Percentiles rank a stretch among this genome's conserved stretches.
phyloP scores from a whole-genome alignment of 768 basidiomycete genomes.

The Suillus subaureus region DNA sequence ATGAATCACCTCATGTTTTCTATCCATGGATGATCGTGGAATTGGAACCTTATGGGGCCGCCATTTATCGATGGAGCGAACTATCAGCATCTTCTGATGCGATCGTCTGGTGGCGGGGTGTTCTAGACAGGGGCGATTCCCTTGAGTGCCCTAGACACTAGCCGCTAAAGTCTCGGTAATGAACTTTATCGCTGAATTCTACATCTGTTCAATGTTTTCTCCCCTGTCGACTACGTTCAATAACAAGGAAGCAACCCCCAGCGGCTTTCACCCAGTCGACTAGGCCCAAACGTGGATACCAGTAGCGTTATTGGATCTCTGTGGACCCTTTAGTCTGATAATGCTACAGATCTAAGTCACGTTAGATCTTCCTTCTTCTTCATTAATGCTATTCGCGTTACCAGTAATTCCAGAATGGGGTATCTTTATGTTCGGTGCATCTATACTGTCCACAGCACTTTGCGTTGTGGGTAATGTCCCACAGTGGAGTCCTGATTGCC shows the following conservation, averaged over 20 bases:
- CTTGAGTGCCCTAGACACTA: conserved; percentile 9
- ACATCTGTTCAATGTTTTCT: neutral
- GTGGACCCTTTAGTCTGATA: neutral
- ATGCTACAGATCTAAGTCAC: neutral
- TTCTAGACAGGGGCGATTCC: conserved; percentile 16
- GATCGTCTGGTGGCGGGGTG: conserved; percentile 23
- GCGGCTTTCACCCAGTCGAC: neutral
- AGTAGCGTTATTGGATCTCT: neutral
- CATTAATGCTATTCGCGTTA: conserved; percentile 5
- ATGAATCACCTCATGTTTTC: conserved; percentile 37
- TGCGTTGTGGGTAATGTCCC: conserved; percentile 6
- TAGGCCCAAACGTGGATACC: neutral
- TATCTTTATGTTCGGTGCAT: conserved; percentile 1
- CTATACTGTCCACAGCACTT: conserved; percentile 4
- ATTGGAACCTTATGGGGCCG: conserved; percentile 20
- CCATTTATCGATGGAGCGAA: conserved; percentile 27
- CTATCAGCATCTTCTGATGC: conserved; percentile 30
- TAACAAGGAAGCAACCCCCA: neutral
- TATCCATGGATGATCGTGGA: conserved; percentile 28
- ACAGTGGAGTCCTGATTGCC: conserved; percentile 5
- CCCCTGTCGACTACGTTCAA: neutral
- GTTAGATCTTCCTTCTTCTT: conserved; percentile 9
- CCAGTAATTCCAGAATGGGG: conserved; percentile 7
- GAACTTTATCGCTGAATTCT: conserved; percentile 16
- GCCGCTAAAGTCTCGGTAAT: conserved; percentile 24